These are phyloP conservation scores for Picea glauca DNA, from an alignment of 75 land plant species.

Conservation along the genomic window DNA sequence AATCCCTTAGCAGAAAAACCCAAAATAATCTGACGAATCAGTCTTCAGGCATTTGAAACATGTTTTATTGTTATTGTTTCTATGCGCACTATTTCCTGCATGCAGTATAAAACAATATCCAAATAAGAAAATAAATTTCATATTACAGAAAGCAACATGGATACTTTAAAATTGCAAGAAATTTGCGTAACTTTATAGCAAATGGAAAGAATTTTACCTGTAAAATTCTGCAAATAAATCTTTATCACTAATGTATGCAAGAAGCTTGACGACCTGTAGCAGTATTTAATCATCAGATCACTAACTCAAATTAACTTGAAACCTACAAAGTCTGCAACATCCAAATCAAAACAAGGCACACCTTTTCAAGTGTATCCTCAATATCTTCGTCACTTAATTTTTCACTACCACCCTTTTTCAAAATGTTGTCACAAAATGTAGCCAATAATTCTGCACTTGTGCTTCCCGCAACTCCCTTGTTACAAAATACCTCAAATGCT, in stretches of 20 bases:
- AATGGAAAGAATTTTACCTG: conserved; percentile 36
- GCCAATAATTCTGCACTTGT: conserved; percentile 93
- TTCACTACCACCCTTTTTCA: conserved; percentile 98
- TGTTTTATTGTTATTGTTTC: too few species aligned
- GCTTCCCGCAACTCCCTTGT: conserved; percentile 93
- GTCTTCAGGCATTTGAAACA: too few species aligned
- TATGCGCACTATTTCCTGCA: too few species aligned
- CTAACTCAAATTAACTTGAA: not conserved
- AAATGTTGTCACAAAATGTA: conserved; percentile 90
- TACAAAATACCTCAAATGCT: conserved; percentile 96
- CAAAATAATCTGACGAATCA: too few species aligned
- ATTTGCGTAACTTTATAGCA: too few species aligned
- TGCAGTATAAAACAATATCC: too few species aligned
- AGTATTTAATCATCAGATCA: not conserved
- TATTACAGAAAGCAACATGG: too few species aligned
- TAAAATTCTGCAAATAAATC: conserved; percentile 98
- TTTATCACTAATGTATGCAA: conserved; percentile 93
- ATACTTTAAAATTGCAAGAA: too few species aligned
- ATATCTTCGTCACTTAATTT: conserved; percentile 96
- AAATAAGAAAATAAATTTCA: too few species aligned
- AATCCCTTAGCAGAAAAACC: too few species aligned
- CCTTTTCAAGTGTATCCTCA: conserved; percentile 97
- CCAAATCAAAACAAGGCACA: conserved; percentile 10
- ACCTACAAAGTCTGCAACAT: not conserved
- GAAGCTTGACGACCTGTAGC: conserved; percentile 89